These are phyloP conservation scores for Phytophthora litchii DNA, from an alignment of 352 stramenopile genomes.

Conservation along the genomic window DNA sequence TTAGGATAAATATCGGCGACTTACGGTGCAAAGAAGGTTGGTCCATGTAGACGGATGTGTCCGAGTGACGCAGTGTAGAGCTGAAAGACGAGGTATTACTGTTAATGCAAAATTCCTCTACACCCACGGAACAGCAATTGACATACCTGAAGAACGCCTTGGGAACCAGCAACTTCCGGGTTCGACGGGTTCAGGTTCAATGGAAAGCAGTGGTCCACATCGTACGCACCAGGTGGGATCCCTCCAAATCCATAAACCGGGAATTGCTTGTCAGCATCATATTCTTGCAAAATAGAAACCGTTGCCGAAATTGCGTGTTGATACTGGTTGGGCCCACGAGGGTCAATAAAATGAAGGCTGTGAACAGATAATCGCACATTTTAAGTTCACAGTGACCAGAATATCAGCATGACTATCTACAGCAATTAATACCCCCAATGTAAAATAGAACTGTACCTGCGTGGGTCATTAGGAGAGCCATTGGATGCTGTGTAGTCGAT, in stretches of 20 bases:
- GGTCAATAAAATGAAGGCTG: constrained; percentile 76
- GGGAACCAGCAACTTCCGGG: constrained; percentile 69
- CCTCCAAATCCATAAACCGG: constrained; percentile 81
- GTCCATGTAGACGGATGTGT: constrained; percentile 59
- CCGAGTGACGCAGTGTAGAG: constrained; percentile 60
- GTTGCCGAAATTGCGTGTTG: constrained; percentile 78
- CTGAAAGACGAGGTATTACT: constrained; percentile 12
- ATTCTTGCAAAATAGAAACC: constrained; percentile 69
- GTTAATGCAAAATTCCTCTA: too few species aligned
- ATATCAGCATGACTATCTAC: neutral
- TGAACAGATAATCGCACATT: neutral
- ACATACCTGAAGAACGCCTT: constrained; percentile 76
- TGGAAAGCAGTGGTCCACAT: constrained; percentile 93
- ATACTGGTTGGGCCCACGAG: constrained; percentile 68
- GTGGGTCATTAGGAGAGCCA: constrained; percentile 48
- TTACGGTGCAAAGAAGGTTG: constrained; percentile 65
- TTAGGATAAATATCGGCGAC: constrained; percentile 9
- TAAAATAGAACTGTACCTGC: constrained; percentile 30
- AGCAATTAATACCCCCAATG: neutral
- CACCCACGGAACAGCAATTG: neutral
- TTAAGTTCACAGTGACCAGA: neutral
- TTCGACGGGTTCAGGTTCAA: constrained; percentile 74
- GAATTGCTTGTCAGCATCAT: constrained; percentile 77
- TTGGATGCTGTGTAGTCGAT: constrained; percentile 86
- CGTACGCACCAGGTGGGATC: constrained; percentile 68